phyloP scores from a whole-genome alignment of 2,329 filamentous ascomycete species.

The Calycina marina region DNA sequence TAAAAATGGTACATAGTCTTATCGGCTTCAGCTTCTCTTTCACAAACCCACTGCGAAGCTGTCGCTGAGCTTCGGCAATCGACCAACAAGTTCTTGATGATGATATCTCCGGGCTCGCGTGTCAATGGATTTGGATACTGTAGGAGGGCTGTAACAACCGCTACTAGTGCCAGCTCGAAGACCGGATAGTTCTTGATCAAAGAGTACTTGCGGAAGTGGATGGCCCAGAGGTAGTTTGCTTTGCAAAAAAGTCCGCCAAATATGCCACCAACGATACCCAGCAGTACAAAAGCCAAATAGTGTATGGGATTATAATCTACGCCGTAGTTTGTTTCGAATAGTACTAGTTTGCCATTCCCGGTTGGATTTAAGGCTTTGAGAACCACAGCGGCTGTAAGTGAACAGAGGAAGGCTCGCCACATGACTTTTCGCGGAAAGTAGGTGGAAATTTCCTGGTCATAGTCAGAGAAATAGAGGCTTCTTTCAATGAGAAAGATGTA shows the following conservation, averaged over 20 bases:
- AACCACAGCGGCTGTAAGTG: conserved; percentile 37
- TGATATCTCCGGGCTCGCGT: conserved; percentile 37
- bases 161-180: conserved; percentile 38
- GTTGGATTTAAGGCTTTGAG: conserved; percentile 43
- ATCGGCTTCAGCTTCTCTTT: conserved; percentile 28
- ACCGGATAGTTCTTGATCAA: conserved; percentile 41
- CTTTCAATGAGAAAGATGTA: conserved; percentile 4
- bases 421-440: conserved; percentile 45
- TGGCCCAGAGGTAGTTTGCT: conserved; percentile 41
- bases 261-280: conserved; percentile 41
- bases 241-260: conserved; percentile 45
- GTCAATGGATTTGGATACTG: conserved; percentile 42
- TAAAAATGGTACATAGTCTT: conserved; percentile 32
- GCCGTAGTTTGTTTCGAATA: conserved; percentile 45
- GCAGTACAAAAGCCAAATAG: conserved; percentile 40
- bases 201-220: conserved; percentile 34
- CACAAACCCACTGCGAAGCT: conserved; percentile 38
- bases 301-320: conserved; percentile 38
- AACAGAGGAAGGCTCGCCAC: conserved; percentile 44
- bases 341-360: conserved; percentile 42
- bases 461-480: conserved; percentile 1
- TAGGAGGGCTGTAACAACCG: conserved; percentile 35
- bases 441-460: conserved; percentile 36
- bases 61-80: conserved; percentile 30
- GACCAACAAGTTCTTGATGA: conserved; percentile 41